A percentile compares a stretch with the other conserved stretches of the same genome.
phyloP scores from a whole-genome alignment of 176 grass and related monocot genomes.

The Tillandsia fasciculata region DNA sequence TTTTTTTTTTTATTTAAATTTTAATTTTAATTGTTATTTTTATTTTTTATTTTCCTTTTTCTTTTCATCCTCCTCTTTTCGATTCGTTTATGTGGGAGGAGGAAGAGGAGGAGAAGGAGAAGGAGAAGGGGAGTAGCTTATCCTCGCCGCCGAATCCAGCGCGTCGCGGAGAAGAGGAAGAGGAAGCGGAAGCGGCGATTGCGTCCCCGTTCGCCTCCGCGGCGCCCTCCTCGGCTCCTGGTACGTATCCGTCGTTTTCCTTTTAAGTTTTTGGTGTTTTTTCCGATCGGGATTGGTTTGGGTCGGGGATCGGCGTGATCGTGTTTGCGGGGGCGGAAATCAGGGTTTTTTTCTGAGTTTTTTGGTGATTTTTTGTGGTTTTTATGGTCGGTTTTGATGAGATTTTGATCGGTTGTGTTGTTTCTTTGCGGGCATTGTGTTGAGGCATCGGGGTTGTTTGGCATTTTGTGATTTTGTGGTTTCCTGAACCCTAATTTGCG shows the following conservation, averaged over 20 bases:
- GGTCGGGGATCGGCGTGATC: neutral
- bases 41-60: constrained; percentile 20
- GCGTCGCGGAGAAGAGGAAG: neutral
- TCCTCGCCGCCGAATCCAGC: neutral
- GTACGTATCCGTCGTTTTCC: neutral
- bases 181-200: neutral
- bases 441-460: neutral
- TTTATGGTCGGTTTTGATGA: neutral
- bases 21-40: neutral
- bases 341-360: neutral
- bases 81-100: neutral
- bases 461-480: neutral
- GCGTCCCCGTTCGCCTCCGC: neutral
- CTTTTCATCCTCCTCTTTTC: neutral
- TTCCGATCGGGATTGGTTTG: neutral
- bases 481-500: neutral
- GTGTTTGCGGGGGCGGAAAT: neutral
- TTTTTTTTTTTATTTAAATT: neutral
- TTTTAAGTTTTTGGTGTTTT: neutral
- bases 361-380: neutral
- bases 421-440: neutral
- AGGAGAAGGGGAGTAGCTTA: neutral
- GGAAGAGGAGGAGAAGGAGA: neutral
- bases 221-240: neutral
- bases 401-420: neutral